These are phyloP conservation scores for Thalassiosira exigua DNA, from an alignment of 352 stramenopile genomes.

Conservation along the genomic window DNA sequence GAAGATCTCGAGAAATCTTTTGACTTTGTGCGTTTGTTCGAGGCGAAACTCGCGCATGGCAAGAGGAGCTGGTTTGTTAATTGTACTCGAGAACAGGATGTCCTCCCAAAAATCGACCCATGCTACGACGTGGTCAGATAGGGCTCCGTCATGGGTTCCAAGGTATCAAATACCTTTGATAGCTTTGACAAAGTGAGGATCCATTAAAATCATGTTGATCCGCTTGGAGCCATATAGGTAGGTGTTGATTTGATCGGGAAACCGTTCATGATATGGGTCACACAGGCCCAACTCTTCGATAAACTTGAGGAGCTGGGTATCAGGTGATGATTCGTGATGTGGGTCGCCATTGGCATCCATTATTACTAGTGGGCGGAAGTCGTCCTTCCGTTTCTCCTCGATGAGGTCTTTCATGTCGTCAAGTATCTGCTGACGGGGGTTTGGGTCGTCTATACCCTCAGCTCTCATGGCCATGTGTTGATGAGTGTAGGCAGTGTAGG, in stretches of 20 bases:
- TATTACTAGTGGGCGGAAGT: constrained; percentile 8
- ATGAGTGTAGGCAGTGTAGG: not conserved
- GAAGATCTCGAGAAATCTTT: constrained; percentile 20
- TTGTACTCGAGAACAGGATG: constrained; percentile 12
- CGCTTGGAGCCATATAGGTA: constrained; percentile 7
- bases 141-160: constrained; percentile 12
- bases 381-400: not conserved
- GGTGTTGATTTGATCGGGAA: no score
- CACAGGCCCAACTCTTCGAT: not conserved
- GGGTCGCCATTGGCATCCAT: constrained; percentile 10
- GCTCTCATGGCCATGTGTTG: not conserved
- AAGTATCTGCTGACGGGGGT: constrained; percentile 5
- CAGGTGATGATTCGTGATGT: not conserved
- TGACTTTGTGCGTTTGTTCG: constrained; percentile 19
- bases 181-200: not conserved
- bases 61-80: constrained; percentile 2
- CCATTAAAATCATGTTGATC: constrained; percentile 32
- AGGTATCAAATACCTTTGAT: constrained; percentile 7
- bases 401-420: not conserved
- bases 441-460: not conserved
- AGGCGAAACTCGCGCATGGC: constrained; percentile 21
- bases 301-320: not conserved
- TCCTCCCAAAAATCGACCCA: constrained; percentile 24
- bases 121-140: constrained; percentile 9
- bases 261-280: constrained; percentile 16